Evolutionary conservation across 495 filamentous ascomycete species (phyloP).

Genomic region (Annulohypoxylon bovei): DNA sequence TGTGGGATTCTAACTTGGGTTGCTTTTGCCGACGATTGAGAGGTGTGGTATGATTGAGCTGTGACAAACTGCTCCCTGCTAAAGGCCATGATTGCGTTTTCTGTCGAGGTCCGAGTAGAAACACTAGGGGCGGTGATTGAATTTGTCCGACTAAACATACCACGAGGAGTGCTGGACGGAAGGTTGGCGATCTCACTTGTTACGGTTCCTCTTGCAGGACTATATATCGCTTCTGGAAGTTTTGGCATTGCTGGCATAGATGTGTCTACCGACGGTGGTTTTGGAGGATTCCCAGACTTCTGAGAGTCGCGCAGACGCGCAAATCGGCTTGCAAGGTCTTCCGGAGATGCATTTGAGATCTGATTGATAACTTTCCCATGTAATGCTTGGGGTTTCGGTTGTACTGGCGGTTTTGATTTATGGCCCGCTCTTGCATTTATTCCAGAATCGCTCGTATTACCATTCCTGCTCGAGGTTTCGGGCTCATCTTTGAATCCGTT

Average conservation of each 20-base stretch:
- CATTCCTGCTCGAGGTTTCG: neutral
- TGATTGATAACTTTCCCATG: conserved; percentile 63
- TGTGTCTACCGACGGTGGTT: conserved; percentile 64
- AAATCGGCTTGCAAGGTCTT: conserved; percentile 67
- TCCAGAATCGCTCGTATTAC: neutral
- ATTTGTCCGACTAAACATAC: conserved; percentile 59
- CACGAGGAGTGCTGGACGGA: conserved; percentile 58
- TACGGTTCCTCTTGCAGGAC: conserved; percentile 69
- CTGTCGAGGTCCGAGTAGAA: conserved; percentile 36
- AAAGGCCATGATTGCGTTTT: conserved; percentile 26
- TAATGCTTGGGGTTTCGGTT: conserved; percentile 70
- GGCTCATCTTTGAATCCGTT: neutral
- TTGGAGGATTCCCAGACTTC: conserved; percentile 22
- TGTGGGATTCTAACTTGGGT: conserved; percentile 56
- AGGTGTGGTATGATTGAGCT: conserved; percentile 43
- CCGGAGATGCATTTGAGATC: conserved; percentile 28
- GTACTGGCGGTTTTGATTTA: conserved; percentile 61
- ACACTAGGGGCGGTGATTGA: conserved; percentile 50
- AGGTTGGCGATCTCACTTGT: conserved; percentile 62
- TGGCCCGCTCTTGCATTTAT: neutral
- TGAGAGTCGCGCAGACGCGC: conserved; percentile 61
- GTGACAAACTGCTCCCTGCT: conserved; percentile 46
- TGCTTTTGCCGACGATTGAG: conserved; percentile 41
- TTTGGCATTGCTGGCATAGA: conserved; percentile 69
- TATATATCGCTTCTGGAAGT: conserved; percentile 86